Percentiles rank a stretch among this genome's conserved stretches.
Evolutionary conservation across 83 land plant species (phyloP).

Genomic region (Larix sibirica): DNA sequence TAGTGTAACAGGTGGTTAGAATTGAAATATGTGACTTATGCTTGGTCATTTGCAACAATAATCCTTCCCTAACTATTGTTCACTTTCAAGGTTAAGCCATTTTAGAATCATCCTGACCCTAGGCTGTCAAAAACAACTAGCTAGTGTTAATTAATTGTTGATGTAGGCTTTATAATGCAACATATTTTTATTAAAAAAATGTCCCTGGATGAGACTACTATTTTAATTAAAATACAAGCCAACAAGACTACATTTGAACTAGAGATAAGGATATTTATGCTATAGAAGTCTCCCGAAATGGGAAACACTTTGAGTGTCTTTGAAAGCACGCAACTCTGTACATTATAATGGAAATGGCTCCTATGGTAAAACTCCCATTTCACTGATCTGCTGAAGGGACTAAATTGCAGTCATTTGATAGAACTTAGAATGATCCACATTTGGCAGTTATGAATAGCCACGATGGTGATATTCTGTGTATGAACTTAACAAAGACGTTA

Average conservation of each 20-base stretch:
- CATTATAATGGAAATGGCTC: background rate
- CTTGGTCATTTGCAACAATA: no score
- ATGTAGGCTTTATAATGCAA: background rate
- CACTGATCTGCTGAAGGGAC: background rate
- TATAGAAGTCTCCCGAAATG: background rate
- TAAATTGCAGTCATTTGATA: background rate
- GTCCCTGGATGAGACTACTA: background rate
- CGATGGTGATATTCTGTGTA: no score
- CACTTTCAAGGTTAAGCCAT: background rate
- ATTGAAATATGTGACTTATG: no score
- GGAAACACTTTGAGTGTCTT: background rate
- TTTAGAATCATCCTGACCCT: background rate
- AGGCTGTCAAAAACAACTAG: background rate
- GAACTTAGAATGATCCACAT: no score
- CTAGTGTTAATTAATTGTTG: background rate
- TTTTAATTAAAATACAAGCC: background rate
- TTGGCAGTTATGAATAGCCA: no score
- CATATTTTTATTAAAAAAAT: background rate
- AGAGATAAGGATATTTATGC: background rate
- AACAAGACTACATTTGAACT: background rate
- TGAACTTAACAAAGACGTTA: no score
- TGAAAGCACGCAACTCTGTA: background rate
- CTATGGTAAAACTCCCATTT: no score
- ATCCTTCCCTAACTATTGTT: background rate
- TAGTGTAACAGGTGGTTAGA: no score